These are phyloP conservation scores for Turnera subulata DNA, from an alignment of 345 rosid species.

Conservation along the genomic window DNA sequence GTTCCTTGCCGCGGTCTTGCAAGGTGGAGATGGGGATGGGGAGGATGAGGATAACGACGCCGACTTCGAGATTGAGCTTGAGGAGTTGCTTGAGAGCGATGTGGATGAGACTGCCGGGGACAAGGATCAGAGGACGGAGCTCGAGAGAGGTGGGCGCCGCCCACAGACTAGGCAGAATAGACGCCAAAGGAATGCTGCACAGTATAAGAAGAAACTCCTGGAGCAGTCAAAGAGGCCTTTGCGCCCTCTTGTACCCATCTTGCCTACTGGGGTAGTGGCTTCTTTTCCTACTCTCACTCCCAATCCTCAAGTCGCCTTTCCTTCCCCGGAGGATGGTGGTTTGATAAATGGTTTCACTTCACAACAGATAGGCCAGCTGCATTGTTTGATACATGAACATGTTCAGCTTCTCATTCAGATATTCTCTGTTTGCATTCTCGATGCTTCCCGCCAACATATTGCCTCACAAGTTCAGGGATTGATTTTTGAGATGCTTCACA, in stretches of 20 bases:
- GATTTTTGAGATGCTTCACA: slow-evolving; percentile 61
- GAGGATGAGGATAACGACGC: slow-evolving; percentile 79
- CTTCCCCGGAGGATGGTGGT: slow-evolving; percentile 29
- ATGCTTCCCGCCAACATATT: slow-evolving; percentile 62
- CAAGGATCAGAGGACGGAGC: slow-evolving; percentile 24
- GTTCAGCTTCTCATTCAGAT: slow-evolving; percentile 87
- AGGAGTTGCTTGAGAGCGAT: slow-evolving; percentile 90
- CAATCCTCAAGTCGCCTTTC: slow-evolving; percentile 17
- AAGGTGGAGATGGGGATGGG: slow-evolving; percentile 46
- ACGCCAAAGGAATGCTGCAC: slow-evolving; percentile 45
- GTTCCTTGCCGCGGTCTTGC: slow-evolving; percentile 88
- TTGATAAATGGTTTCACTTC: slow-evolving; percentile 55
- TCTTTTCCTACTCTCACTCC: slow-evolving; percentile 23
- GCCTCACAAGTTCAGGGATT: slow-evolving; percentile 67
- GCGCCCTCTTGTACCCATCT: slow-evolving; percentile 71
- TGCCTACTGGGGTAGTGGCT: slow-evolving; percentile 36
- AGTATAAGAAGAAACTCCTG: slow-evolving; percentile 38
- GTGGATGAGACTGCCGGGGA: slow-evolving; percentile 48
- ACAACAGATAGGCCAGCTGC: slow-evolving; percentile 68
- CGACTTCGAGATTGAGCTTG: slow-evolving; percentile 91
- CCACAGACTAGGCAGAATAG: slow-evolving; percentile 88
- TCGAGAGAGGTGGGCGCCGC: slow-evolving; percentile 38
- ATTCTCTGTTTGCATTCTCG: slow-evolving; percentile 69
- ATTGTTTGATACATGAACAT: slow-evolving; percentile 78
- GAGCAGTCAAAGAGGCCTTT: slow-evolving; percentile 63